Evolutionary conservation across 106 monocot species (phyloP).

Genomic region (Dendrobium chrysotoxum): DNA sequence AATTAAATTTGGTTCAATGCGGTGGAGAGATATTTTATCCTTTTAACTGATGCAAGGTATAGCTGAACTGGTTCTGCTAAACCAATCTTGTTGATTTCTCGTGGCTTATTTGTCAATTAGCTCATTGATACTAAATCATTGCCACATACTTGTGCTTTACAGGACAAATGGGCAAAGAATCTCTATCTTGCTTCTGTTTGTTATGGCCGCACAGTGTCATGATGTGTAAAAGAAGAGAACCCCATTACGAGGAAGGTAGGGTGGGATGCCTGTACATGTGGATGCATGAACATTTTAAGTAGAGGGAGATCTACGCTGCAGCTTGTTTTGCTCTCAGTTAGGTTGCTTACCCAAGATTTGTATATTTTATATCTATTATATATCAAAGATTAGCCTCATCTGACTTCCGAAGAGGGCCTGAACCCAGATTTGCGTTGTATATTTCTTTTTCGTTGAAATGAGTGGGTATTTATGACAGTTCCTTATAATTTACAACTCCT

Average conservation of each 20-base stretch:
- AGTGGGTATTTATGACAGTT: conserved; percentile 1
- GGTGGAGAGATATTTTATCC: no score
- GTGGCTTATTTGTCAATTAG: neutral
- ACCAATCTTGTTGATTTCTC: no score
- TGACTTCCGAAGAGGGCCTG: neutral
- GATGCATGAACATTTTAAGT: neutral
- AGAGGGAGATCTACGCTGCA: neutral
- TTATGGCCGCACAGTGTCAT: conserved; percentile 43
- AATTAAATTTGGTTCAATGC: no score
- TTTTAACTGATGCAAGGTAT: no score
- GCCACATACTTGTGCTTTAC: neutral
- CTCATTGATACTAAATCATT: neutral
- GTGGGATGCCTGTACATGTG: neutral
- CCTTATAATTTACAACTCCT: no score
- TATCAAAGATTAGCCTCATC: neutral
- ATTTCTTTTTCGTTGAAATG: neutral
- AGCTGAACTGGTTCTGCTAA: no score
- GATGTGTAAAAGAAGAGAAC: conserved; percentile 4
- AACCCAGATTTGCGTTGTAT: neutral
- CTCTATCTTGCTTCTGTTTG: conserved; percentile 45
- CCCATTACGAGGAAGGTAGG: neutral
- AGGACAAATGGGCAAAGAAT: conserved; percentile 68
- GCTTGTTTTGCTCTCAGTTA: neutral
- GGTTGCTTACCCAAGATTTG: neutral
- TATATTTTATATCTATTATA: conserved; percentile 5